phyloP scores from a whole-genome alignment of 805 yeast genomes.

The Pichia cabralensis region DNA sequence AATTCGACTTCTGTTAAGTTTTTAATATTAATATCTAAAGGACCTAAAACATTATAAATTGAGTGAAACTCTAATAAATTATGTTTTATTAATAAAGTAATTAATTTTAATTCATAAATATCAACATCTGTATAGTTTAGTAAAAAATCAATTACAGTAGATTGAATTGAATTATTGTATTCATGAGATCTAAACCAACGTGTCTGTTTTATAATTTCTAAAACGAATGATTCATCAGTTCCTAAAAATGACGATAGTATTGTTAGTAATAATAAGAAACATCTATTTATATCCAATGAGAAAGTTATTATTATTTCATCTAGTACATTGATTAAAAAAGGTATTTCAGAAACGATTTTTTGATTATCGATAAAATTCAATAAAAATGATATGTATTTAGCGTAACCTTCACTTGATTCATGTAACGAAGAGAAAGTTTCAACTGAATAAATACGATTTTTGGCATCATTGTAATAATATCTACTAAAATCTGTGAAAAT shows the following conservation, averaged over 20 bases:
- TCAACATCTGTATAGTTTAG: constrained; percentile 14
- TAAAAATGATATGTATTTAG: constrained; percentile 48
- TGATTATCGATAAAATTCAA: constrained; percentile 26
- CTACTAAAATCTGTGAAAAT: constrained; percentile 23
- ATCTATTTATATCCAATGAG: constrained; percentile 61
- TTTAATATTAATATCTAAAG: constrained; percentile 25
- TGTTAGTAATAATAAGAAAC: constrained; percentile 53
- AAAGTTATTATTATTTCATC: constrained; percentile 63
- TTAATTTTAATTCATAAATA: constrained; percentile 21
- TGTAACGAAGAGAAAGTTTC: constrained; percentile 47
- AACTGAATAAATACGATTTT: constrained; percentile 21
- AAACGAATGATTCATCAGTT: constrained; percentile 34
- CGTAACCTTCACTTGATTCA: constrained; percentile 73
- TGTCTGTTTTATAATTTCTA: constrained; percentile 42
- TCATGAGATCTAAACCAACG: constrained; percentile 45
- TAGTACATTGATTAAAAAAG: constrained; percentile 36
- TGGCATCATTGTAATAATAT: constrained; percentile 23
- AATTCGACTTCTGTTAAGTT: constrained; percentile 13
- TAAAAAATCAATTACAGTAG: constrained; percentile 16
- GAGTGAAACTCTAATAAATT: constrained; percentile 57
- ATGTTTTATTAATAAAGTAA: constrained; percentile 51
- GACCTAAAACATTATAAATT: constrained; percentile 46
- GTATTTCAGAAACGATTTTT: constrained; percentile 25
- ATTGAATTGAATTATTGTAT: constrained; percentile 14
- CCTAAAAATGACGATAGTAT: constrained; percentile 37